Evolutionary conservation across 768 basidiomycete species (phyloP), one percentile per base, ranked within the genome.

Genomic region (Lactifluus pinguis): DNA sequence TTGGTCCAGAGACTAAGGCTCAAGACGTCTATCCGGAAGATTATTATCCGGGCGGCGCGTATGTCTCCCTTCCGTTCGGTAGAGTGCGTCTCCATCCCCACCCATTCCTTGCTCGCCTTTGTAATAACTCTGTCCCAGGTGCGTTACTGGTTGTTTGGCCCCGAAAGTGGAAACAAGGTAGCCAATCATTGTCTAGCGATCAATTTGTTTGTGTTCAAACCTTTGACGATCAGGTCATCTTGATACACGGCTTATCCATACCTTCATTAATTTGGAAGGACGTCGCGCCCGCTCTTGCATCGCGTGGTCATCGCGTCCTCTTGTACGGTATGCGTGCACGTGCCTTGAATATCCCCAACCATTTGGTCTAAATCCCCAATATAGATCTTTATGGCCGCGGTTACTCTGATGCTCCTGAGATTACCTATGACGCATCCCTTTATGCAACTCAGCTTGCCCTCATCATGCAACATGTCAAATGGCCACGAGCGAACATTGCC

Each of bases 361-460:
- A 49, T 17, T 25, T 25, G 25, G 6, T 21, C 10, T 38, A 51
- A 55, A 17, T 6, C 14, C 14, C 45, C 32, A 21, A 15, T 34
- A 10, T 61, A 89, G 89, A 92, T 73, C 75, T 91, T 19, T 90
- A 89, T 61, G 90, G 89, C 13, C 80, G 89, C 42, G 89, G 89
- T 5, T 92, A 91, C 72, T 89, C 88, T 1, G 89, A 88, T 58
- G 88, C 89, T 1, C 89, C 89, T 0, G 79, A 83, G 21, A 82
- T 79, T 15, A 81, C 79, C 4, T 89, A 92, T 69, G 79, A 88
- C 63, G 72, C 80, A 1, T 72, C 76, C 6, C 75, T 92, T 4
- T 86, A 86, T 68, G 83, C 83, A 0, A 83, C 82, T 0, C 89
- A 92, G 67, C 84, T 92, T n/a, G 90, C 90, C 0, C 78, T 91